Percentiles rank a stretch among this genome's conserved stretches.
Conservation (phyloP, 179 eudicot genomes). For the Silene vulgaris region DNA sequence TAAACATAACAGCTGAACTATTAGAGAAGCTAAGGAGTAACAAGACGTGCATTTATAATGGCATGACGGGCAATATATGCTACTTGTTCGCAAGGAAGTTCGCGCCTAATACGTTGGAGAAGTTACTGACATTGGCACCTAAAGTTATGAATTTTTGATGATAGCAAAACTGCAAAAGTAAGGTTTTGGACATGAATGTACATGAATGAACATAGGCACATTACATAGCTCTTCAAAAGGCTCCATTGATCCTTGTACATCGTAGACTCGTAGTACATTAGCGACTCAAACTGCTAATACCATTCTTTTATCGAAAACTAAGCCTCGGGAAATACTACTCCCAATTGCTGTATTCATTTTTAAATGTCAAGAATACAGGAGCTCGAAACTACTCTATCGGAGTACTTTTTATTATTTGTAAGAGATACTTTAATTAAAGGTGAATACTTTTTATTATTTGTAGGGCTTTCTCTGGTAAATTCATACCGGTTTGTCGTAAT, state of each 20-base stretch:
- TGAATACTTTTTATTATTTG: too few species aligned
- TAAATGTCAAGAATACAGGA: too few species aligned
- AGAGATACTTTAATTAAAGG: too few species aligned
- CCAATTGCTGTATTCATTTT: too few species aligned
- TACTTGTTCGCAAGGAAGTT: conserved; percentile 70
- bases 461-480: too few species aligned
- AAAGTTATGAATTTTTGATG: conserved; percentile 33
- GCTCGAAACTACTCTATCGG: too few species aligned
- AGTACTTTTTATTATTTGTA: too few species aligned
- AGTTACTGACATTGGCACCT: conserved; percentile 49
- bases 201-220: background rate
- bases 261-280: too few species aligned
- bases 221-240: background rate
- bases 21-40: conserved; percentile 40
- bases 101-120: conserved; percentile 39
- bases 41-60: conserved; percentile 40
- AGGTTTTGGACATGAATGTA: background rate
- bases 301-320: background rate
- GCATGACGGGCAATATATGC: conserved; percentile 38
- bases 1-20: conserved; percentile 37
- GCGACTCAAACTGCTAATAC: background rate
- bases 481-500: too few species aligned
- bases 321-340: too few species aligned
- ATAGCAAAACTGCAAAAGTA: background rate
- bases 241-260: background rate